Evolutionary conservation across 2,329 filamentous ascomycete genomes (phyloP).

Genomic region (Aspergillus uvarum): DNA sequence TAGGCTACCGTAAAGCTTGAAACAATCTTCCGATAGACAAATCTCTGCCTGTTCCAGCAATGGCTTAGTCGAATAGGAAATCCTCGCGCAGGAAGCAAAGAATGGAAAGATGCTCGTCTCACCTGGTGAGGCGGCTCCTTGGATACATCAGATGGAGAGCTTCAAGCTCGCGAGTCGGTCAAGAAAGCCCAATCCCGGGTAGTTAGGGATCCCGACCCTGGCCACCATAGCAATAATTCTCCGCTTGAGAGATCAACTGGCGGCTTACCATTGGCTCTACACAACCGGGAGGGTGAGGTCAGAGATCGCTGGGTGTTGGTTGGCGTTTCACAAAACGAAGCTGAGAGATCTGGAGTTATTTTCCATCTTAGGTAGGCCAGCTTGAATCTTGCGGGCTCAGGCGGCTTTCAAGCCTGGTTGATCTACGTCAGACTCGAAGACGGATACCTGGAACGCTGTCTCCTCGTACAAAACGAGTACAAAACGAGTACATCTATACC

Average conservation of each 20-base stretch:
- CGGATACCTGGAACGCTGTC: not conserved
- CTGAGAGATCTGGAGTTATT: conserved; percentile 12
- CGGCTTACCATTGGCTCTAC: not conserved
- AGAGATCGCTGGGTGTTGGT: conserved; percentile 2
- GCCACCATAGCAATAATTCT: conserved; percentile 4
- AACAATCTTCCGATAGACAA: not conserved
- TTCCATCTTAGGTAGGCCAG: conserved; percentile 1
- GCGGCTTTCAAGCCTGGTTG: conserved; percentile 3
- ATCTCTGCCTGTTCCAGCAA: not conserved
- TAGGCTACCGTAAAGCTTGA: not conserved
- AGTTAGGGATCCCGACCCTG: conserved; percentile 4
- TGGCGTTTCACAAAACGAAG: conserved; percentile 9
- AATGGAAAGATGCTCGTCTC: not conserved
- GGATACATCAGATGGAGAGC: conserved; percentile 6
- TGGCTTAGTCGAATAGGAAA: not conserved
- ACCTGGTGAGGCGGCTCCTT: conserved; percentile 6
- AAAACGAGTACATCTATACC: not conserved
- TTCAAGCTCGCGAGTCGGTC: conserved; percentile 6
- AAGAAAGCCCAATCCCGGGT: conserved; percentile 11
- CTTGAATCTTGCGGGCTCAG: not conserved
- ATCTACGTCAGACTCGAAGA: conserved; percentile 3
- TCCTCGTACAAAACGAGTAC: not conserved
- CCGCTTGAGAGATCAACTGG: conserved; percentile 6
- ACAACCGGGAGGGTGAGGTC: not conserved
- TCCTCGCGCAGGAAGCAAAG: not conserved